A percentile compares a stretch with the other conserved stretches of the same genome.
Conservation (phyloP, 345 rosid species). For the Boechera retrofracta region DNA sequence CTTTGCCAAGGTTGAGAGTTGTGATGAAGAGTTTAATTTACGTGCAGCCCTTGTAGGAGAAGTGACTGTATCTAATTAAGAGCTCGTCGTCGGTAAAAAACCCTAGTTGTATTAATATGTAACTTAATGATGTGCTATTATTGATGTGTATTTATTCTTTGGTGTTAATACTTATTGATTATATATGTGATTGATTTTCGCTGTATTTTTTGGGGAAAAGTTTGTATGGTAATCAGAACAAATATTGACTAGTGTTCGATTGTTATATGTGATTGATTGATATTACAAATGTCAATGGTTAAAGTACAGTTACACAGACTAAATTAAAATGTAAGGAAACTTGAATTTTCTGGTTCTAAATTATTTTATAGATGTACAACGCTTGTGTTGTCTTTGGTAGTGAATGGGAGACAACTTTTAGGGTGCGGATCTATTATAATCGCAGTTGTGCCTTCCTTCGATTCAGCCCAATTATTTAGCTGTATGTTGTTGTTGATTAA, state of each 20-base stretch:
- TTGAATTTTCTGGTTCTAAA: neutral
- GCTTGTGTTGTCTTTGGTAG: too few species aligned
- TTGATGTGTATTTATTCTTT: conserved; percentile 34
- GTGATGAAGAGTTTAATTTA: conserved; percentile 29
- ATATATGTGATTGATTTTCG: neutral
- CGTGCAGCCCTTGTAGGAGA: conserved; percentile 39
- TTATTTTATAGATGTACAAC: too few species aligned
- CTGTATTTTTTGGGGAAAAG: conserved; percentile 11
- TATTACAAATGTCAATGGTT: neutral
- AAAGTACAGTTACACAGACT: neutral
- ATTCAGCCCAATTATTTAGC: too few species aligned
- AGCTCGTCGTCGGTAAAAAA: conserved; percentile 15
- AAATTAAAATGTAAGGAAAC: neutral
- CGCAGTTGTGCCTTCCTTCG: too few species aligned
- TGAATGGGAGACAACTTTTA: too few species aligned
- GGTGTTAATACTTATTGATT: conserved; percentile 2
- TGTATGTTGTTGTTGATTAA: too few species aligned
- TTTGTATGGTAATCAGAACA: conserved; percentile 29
- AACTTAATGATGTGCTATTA: conserved; percentile 30
- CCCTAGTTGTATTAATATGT: conserved; percentile 35
- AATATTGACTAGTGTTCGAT: conserved; percentile 11
- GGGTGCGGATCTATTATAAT: too few species aligned
- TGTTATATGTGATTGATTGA: conserved; percentile 1
- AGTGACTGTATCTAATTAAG: conserved; percentile 37
- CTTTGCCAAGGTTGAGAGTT: conserved; percentile 28